Percentiles rank a stretch among this genome's conserved stretches.
Evolutionary conservation across 2,329 filamentous ascomycete species (phyloP).

Genomic region (Zarea fungicola): DNA sequence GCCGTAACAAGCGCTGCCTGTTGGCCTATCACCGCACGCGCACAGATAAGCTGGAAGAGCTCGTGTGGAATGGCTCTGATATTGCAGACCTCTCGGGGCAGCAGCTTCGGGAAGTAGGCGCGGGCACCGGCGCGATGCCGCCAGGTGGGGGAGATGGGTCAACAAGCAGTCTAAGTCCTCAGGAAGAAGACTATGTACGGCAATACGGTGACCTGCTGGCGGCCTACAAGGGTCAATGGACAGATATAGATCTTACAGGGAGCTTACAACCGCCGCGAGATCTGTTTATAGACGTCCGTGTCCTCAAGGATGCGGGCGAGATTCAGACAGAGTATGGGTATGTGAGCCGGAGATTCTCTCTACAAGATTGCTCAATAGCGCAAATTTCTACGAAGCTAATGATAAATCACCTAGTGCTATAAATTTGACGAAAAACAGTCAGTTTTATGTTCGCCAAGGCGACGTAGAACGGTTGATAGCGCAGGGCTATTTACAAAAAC

Average conservation of each 20-base stretch:
- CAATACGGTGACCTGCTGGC: slow-evolving; percentile 88
- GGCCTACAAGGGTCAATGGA: slow-evolving; percentile 98
- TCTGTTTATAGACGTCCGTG: slow-evolving; percentile 92
- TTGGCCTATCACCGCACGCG: slow-evolving; percentile 90
- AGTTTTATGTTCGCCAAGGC: slow-evolving; percentile 93
- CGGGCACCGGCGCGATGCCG: slow-evolving; percentile 26
- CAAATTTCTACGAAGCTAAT: not conserved
- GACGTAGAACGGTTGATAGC: slow-evolving; percentile 93
- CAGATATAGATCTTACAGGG: slow-evolving; percentile 91
- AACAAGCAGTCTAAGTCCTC: slow-evolving; percentile 79
- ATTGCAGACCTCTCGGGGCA: slow-evolving; percentile 65
- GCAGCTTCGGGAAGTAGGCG: slow-evolving; percentile 39
- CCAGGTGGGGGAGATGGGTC: slow-evolving; percentile 44
- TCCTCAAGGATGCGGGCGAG: slow-evolving; percentile 93
- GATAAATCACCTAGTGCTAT: slow-evolving; percentile 60
- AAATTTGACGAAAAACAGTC: slow-evolving; percentile 94
- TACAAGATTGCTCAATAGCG: not conserved
- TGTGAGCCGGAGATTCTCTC: slow-evolving; percentile 27
- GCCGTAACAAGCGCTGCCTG: slow-evolving; percentile 91
- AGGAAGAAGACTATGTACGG: slow-evolving; percentile 93
- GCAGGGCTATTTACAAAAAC: slow-evolving; percentile 88
- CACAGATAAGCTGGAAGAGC: slow-evolving; percentile 85
- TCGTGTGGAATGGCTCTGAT: slow-evolving; percentile 88
- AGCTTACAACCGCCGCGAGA: slow-evolving; percentile 91
- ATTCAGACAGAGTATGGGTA: slow-evolving; percentile 99